phyloP scores from a whole-genome alignment of 208 protist genomes.

The Zelonia costaricensis region DNA sequence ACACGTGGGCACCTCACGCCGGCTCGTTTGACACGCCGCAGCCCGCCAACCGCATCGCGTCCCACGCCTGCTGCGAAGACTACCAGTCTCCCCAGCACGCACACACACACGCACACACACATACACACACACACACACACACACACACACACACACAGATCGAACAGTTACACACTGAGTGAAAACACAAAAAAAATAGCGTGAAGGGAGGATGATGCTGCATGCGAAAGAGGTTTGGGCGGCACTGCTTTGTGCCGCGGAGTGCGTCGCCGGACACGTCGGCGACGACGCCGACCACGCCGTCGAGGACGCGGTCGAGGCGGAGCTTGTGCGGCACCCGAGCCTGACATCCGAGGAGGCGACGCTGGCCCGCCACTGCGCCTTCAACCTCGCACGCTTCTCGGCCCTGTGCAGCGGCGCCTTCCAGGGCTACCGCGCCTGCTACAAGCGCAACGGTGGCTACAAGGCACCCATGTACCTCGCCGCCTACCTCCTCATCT shows the following conservation, averaged over 20 bases:
- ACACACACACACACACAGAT: neutral
- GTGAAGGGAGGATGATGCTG: conserved; percentile 26
- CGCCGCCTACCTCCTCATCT: conserved; percentile 74
- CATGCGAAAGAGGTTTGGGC: conserved; percentile 57
- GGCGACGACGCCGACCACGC: conserved; percentile 18
- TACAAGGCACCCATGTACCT: conserved; percentile 66
- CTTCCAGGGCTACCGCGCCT: conserved; percentile 71
- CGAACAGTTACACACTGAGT: no score
- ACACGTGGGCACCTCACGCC: no score
- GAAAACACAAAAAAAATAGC: neutral
- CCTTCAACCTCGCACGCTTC: conserved; percentile 59
- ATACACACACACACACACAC: no score
- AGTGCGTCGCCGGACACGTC: conserved; percentile 21
- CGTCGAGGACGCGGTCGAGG: conserved; percentile 46
- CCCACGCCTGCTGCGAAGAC: no score
- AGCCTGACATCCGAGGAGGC: conserved; percentile 31
- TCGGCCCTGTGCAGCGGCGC: conserved; percentile 62
- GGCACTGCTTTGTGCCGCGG: conserved; percentile 44
- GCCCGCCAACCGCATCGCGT: no score
- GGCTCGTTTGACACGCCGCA: no score
- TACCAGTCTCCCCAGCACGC: no score
- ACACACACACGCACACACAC: no score
- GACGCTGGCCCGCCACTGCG: conserved; percentile 45
- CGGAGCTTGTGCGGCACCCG: conserved; percentile 24
- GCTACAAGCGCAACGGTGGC: conserved; percentile 56